These are phyloP conservation scores for Phytophthora fragariae DNA, from an alignment of 352 stramenopile species.

Conservation along the genomic window DNA sequence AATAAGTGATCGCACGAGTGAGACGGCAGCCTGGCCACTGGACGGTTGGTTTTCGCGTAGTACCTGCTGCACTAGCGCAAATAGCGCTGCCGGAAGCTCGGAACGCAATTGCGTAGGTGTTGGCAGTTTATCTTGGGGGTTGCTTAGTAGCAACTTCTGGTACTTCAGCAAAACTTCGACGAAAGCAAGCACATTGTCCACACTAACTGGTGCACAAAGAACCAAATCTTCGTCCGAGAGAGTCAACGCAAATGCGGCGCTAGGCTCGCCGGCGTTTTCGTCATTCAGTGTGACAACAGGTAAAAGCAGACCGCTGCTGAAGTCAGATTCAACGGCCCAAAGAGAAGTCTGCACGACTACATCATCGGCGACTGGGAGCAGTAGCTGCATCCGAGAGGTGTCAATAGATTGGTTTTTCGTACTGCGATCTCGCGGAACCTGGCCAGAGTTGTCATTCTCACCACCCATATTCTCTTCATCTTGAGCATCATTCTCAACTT, in stretches of 20 bases:
- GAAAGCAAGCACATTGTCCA: slow-evolving; percentile 71
- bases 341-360: slow-evolving; percentile 72
- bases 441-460: slow-evolving; percentile 20
- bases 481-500: slow-evolving; percentile 38
- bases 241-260: slow-evolving; percentile 58
- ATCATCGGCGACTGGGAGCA: slow-evolving; percentile 50
- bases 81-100: slow-evolving; percentile 71
- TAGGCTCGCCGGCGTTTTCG: slow-evolving; percentile 39
- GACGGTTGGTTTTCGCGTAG: slow-evolving; percentile 66
- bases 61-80: slow-evolving; percentile 79
- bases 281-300: slow-evolving; percentile 76
- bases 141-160: slow-evolving; percentile 35
- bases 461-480: slow-evolving; percentile 23
- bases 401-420: slow-evolving; percentile 54
- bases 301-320: slow-evolving; percentile 55
- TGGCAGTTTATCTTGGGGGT: slow-evolving; percentile 4
- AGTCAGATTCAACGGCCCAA: slow-evolving; percentile 73
- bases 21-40: slow-evolving; percentile 59
- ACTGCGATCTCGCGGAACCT: slow-evolving; percentile 1
- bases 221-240: slow-evolving; percentile 82
- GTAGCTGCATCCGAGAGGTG: slow-evolving; percentile 26
- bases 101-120: slow-evolving; percentile 45
- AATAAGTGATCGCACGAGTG: slow-evolving; percentile 75
- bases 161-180: slow-evolving; percentile 66
- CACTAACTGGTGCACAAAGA: slow-evolving; percentile 67